Conservation (phyloP, 1,139 yeast genomes). For the Yamadazyma trypodendri region DNA sequence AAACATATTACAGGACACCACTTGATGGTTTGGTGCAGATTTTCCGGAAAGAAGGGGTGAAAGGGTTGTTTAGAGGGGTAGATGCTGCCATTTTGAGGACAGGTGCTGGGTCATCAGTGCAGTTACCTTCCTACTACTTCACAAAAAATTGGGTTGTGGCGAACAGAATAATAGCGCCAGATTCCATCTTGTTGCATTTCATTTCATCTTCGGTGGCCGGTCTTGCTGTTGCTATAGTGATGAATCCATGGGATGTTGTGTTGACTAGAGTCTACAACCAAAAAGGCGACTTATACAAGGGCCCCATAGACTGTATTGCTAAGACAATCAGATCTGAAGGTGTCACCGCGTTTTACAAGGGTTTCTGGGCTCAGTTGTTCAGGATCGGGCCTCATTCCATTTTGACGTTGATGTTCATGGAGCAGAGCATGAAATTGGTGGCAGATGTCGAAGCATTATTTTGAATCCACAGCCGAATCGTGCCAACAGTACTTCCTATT, state of each 20-base stretch:
- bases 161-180: constrained; percentile 49
- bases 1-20: constrained; percentile 76
- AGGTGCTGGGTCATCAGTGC: constrained; percentile 94
- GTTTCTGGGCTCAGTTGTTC: constrained; percentile 87
- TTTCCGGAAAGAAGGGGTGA: constrained; percentile 65
- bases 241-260: constrained; percentile 97
- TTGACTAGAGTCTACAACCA: constrained; percentile 94
- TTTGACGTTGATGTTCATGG: constrained; percentile 89
- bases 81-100: constrained; percentile 94
- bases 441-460: constrained; percentile 21
- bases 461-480: background rate
- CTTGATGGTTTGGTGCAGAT: constrained; percentile 68
- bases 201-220: constrained; percentile 80
- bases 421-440: constrained; percentile 75
- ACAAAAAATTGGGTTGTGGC: constrained; percentile 60
- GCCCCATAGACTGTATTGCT: constrained; percentile 82
- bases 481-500: too few relatives aligned
- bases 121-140: constrained; percentile 85
- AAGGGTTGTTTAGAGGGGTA: constrained; percentile 84
- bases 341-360: constrained; percentile 84
- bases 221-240: constrained; percentile 86
- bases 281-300: constrained; percentile 80
- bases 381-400: constrained; percentile 96
- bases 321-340: constrained; percentile 87
- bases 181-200: constrained; percentile 73